Evolutionary conservation across 768 basidiomycete species (phyloP).

Genomic region (Hemileccinum rubropunctum): DNA sequence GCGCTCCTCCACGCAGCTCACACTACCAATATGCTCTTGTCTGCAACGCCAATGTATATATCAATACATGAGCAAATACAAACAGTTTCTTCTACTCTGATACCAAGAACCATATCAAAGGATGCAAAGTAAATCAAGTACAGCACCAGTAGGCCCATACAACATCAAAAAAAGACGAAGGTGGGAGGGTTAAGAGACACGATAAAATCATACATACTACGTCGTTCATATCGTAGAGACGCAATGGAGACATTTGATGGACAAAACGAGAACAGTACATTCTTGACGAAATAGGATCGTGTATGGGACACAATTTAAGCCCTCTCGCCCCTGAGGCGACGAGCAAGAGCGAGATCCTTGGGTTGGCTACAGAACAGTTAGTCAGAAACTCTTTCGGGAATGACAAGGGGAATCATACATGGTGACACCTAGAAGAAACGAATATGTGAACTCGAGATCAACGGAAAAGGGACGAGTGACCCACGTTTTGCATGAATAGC

Average conservation of each 20-base stretch:
- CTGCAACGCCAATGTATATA: constrained; percentile 25
- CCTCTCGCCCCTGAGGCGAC: constrained; percentile 84
- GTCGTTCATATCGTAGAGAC: constrained; percentile 25
- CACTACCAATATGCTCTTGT: too few species aligned
- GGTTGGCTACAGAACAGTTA: constrained; percentile 55
- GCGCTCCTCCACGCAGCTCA: too few species aligned
- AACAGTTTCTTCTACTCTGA: constrained; percentile 23
- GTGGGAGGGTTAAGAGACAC: constrained; percentile 1
- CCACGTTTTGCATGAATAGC: constrained; percentile 85
- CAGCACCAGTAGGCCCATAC: neutral
- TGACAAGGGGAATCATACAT: constrained; percentile 40
- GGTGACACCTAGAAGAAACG: constrained; percentile 43
- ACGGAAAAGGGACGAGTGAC: constrained; percentile 10
- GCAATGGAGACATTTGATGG: constrained; percentile 12
- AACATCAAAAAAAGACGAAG: constrained; percentile 2
- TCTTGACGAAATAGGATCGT: neutral
- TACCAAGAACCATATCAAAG: neutral
- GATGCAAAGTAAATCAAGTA: neutral
- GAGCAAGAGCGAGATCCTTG: constrained; percentile 85
- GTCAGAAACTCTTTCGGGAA: constrained; percentile 10
- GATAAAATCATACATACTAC: constrained; percentile 30
- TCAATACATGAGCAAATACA: constrained; percentile 26
- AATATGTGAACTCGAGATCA: constrained; percentile 11
- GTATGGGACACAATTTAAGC: constrained; percentile 42
- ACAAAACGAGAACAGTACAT: constrained; percentile 8